phyloP scores from a whole-genome alignment of 768 basidiomycete species.

The Mycena amicta region DNA sequence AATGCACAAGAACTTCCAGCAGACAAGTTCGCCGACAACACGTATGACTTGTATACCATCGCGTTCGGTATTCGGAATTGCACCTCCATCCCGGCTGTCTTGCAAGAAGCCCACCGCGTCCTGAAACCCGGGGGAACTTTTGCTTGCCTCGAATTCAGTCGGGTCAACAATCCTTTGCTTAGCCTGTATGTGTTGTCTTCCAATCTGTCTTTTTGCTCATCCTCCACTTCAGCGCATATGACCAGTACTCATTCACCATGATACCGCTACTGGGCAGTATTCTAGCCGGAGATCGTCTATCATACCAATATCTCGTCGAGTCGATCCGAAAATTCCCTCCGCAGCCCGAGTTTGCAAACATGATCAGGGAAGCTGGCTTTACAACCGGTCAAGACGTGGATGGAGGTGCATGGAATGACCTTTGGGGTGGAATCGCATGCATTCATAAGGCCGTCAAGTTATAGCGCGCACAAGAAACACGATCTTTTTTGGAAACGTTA shows the following conservation, averaged over 20 bases:
- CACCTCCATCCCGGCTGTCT: slow-evolving; percentile 86
- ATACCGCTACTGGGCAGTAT: slow-evolving; percentile 97
- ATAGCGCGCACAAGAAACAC: too few relatives aligned
- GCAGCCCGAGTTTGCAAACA: slow-evolving; percentile 83
- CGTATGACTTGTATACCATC: slow-evolving; percentile 96
- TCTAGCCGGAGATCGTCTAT: slow-evolving; percentile 90
- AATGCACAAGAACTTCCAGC: slow-evolving; percentile 83
- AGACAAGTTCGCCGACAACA: slow-evolving; percentile 72
- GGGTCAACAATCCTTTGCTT: slow-evolving; percentile 85
- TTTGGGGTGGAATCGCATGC: slow-evolving; percentile 88
- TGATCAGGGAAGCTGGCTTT: slow-evolving; percentile 90
- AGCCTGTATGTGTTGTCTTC: slow-evolving; percentile 62
- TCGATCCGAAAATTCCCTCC: slow-evolving; percentile 93
- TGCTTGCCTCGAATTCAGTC: slow-evolving; percentile 95
- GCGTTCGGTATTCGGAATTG: slow-evolving; percentile 98
- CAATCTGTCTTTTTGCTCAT: slow-evolving; percentile 4
- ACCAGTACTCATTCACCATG: slow-evolving; percentile 93
- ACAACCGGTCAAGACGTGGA: slow-evolving; percentile 68
- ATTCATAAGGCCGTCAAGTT: slow-evolving; percentile 86
- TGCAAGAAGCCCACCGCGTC: slow-evolving; percentile 89
- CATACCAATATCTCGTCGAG: slow-evolving; percentile 97
- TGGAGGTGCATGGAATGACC: slow-evolving; percentile 82
- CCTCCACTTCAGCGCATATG: slow-evolving; percentile 67
- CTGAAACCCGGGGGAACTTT: slow-evolving; percentile 96
- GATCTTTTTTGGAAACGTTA: too few relatives aligned